Base-by-base conservation (phyloP, 768 basidiomycete genomes). In the Mycena metata region DNA sequence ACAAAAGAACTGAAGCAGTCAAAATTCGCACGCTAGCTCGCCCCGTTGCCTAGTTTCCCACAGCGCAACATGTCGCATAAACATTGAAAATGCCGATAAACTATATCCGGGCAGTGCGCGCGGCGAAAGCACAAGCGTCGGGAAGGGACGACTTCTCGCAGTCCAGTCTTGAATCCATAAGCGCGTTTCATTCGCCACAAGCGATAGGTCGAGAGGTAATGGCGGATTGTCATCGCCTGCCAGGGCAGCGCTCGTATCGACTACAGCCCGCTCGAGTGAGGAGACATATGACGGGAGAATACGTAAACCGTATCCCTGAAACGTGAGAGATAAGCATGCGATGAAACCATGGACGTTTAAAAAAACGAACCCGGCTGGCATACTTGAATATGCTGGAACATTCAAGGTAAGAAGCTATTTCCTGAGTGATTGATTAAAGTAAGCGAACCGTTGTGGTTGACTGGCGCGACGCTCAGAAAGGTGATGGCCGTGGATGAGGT, bases 401-500 rank as follows among this genome's bases (percentile, higher is more conserved):
- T 23, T n/a, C 12, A 36, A 36, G 36, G 36, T 36, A 36, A 36
- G 36, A 36, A 12, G 36, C 6, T 6, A 36, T 36, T 36, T 36
- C 36, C 12, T 12, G 7, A 36, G 36, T n/a, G 12, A 36, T 6
- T 6, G 12, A 12, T 36, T 36, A 12, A 36, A 36, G 36, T 12
- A 36, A 12, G 12, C 36, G 36, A 36, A 60, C 57, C 60, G 45
- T 30, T 68, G 36, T 5, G 45, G 35, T 51, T 58, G 60, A 43
- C 43, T 69, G 13, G 60, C 67, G 2, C 67, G 67, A 19, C 61
- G 57, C 19, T 57, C 47, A 11, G 60, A 57, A 1, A 69, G 56
- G 50, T 63, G 63, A 33, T 69, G 67, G 5, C 67, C 67, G 12
- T 59, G 56, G 30, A 69, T 59, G 7, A 69, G n/a, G 26, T 59